Base-by-base conservation (phyloP, 2,329 filamentous ascomycete genomes). In the Colletotrichum musicola region DNA sequence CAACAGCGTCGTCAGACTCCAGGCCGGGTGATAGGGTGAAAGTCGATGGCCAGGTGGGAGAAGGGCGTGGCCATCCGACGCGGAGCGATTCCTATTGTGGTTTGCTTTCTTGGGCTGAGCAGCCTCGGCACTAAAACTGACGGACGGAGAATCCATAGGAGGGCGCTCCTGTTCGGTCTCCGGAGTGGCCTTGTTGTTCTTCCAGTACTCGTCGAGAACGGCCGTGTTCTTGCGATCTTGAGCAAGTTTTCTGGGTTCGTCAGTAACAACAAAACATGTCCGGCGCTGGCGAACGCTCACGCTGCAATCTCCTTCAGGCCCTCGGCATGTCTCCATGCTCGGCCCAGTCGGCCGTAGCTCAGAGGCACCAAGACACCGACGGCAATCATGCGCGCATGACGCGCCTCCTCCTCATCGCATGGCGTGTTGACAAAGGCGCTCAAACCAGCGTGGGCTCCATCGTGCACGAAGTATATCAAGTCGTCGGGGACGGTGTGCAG, bases 391-490 rank as follows among this genome's bases (percentile, higher is more conserved):
- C 92, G 89, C 57, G 96, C 96, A 84, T 97, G 93, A 69, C 96
- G 91, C 60, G 93, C 89, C 60, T 89, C 89, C 69, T 88, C 88
- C 73, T 93, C 92, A 14, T 92, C 90, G 56, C 93, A 94, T 3
- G 92, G 91, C 71, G 88, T 88, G 78, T 97, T 97, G 77, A 96
- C 85, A 78, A 98, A 99, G 30, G 95, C 94, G 82, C 94, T 97
- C 73, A 98, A 86, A 30, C 96, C 96, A 5, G 94, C 95, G 81
- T 94, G 91, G 53, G 89, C 85, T 55, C 88, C 83, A 69, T 89
- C 91, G 76, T 98, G 94, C 50, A 97, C 90, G 79, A 98, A 99
- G 83, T 98, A 99, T 75, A 94, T 93, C 59, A 98, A 85, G 79
- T 99, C 96, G 72, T 95, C 90, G 38, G 91, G 85, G 20, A 98